Evolutionary conservation across 1,284 basidiomycete genomes (phyloP).

Genomic region (Cystobasidium pallidum): DNA sequence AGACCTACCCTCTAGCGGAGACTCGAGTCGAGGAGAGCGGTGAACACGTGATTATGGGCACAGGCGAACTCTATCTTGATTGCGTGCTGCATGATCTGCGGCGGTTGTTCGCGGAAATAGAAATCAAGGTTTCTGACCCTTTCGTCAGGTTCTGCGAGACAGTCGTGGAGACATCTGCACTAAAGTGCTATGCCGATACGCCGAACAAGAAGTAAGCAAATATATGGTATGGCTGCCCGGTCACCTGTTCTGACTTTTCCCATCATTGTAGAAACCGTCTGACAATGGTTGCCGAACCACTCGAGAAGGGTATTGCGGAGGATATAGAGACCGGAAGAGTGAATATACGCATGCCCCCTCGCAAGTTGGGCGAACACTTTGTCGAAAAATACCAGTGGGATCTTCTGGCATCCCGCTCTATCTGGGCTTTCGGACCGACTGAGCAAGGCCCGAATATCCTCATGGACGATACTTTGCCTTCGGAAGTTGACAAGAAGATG

Average conservation of each 20-base stretch:
- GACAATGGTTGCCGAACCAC: conserved; percentile 95
- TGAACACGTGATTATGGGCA: conserved; percentile 95
- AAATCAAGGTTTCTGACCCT: conserved; percentile 99
- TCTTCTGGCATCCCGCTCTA: conserved; percentile 90
- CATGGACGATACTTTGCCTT: conserved; percentile 93
- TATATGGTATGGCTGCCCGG: not conserved
- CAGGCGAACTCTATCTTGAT: conserved; percentile 95
- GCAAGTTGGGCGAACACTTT: conserved; percentile 91
- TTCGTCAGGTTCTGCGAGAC: conserved; percentile 99
- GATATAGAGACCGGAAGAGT: conserved; percentile 90
- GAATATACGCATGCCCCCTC: conserved; percentile 87
- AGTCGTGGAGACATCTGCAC: conserved; percentile 93
- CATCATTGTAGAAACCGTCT: conserved; percentile 76
- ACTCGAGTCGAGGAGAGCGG: conserved; percentile 99
- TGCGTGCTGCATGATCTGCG: conserved; percentile 96
- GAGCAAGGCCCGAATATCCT: conserved; percentile 91
- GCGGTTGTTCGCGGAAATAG: conserved; percentile 91
- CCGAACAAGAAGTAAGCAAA: conserved; percentile 89
- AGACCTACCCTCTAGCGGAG: conserved; percentile 88
- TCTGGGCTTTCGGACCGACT: conserved; percentile 99
- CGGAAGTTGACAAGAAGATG: conserved; percentile 93
- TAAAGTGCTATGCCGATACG: conserved; percentile 98
- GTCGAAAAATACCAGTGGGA: conserved; percentile 98
- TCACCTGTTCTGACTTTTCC: conserved; percentile 10
- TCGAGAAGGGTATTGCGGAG: conserved; percentile 89